Conservation (phyloP, 768 basidiomycete genomes). For the Coprinopsis strossmayeri region DNA sequence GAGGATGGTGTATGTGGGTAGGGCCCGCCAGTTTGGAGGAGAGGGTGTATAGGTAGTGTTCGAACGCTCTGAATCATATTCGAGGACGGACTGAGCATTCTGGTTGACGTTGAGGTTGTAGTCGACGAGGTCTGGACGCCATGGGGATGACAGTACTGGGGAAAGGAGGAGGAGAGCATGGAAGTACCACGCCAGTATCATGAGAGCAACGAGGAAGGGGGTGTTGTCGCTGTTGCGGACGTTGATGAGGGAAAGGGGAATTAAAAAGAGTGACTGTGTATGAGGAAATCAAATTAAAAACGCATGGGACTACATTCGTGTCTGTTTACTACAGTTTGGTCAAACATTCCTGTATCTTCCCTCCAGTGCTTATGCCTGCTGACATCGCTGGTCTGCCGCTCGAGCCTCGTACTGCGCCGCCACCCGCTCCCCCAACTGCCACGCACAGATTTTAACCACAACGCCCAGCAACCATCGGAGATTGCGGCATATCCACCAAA, state of each 20-base stretch:
- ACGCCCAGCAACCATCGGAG: too few relatives aligned
- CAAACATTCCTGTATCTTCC: too few relatives aligned
- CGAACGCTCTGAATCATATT: constrained; percentile 57
- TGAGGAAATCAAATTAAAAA: too few relatives aligned
- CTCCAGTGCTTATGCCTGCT: too few relatives aligned
- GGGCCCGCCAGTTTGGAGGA: constrained; percentile 78
- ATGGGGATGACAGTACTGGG: constrained; percentile 53
- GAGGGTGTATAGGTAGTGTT: constrained; percentile 71
- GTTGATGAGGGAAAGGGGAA: too few relatives aligned
- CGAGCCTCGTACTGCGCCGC: too few relatives aligned
- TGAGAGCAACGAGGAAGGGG: constrained; percentile 16
- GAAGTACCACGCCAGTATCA: constrained; percentile 45
- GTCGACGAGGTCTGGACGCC: constrained; percentile 53
- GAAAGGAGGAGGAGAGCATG: constrained; percentile 30
- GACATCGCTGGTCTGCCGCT: too few relatives aligned
- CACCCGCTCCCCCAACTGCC: too few relatives aligned
- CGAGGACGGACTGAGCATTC: constrained; percentile 55
- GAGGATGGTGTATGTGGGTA: constrained; percentile 77
- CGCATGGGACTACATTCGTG: too few relatives aligned
- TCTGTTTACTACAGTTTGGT: too few relatives aligned
- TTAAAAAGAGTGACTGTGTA: too few relatives aligned
- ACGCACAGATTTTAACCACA: too few relatives aligned
- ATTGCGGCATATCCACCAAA: not conserved
- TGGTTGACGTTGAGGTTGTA: constrained; percentile 81
- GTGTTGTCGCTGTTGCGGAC: not conserved